phyloP scores from a whole-genome alignment of 148 eudicot genomes.

The Chenopodium berlandieri region DNA sequence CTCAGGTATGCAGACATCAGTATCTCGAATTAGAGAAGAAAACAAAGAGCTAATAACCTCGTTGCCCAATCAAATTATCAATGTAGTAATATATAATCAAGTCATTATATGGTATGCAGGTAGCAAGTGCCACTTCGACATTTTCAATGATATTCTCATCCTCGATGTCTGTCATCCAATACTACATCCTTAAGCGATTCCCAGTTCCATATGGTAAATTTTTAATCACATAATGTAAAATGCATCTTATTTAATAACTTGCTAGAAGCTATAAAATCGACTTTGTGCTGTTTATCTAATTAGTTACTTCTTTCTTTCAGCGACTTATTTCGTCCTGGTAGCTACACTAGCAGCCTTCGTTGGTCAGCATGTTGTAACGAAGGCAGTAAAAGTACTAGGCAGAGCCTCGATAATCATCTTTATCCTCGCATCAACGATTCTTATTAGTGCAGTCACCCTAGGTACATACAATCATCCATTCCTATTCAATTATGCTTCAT shows the following conservation, averaged over 20 bases:
- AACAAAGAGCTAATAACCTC: background rate
- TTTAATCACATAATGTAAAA: background rate
- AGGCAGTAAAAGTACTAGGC: constrained; percentile 38
- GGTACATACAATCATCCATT: constrained; percentile 19
- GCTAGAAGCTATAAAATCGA: background rate
- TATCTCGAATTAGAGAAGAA: background rate
- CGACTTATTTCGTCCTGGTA: constrained; percentile 42
- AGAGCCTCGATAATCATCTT: constrained; percentile 56
- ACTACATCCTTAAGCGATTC: constrained; percentile 63
- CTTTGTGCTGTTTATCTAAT: background rate
- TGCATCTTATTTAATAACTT: background rate
- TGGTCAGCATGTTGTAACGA: constrained; percentile 52
- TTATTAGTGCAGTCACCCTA: constrained; percentile 45
- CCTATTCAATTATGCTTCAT: no score
- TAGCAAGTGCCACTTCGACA: constrained; percentile 68
- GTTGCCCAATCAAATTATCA: background rate
- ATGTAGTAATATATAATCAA: background rate
- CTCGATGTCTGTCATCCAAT: constrained; percentile 66
- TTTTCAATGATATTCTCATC: constrained; percentile 71
- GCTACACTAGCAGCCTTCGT: constrained; percentile 47
- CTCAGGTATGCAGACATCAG: constrained; percentile 37
- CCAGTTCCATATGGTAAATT: constrained; percentile 63
- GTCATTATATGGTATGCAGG: constrained; percentile 27
- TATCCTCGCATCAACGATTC: constrained; percentile 49
- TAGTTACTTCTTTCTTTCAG: constrained; percentile 23